Conservation (phyloP, 2,329 filamentous ascomycete species). For the Elsinoe arachidis region DNA sequence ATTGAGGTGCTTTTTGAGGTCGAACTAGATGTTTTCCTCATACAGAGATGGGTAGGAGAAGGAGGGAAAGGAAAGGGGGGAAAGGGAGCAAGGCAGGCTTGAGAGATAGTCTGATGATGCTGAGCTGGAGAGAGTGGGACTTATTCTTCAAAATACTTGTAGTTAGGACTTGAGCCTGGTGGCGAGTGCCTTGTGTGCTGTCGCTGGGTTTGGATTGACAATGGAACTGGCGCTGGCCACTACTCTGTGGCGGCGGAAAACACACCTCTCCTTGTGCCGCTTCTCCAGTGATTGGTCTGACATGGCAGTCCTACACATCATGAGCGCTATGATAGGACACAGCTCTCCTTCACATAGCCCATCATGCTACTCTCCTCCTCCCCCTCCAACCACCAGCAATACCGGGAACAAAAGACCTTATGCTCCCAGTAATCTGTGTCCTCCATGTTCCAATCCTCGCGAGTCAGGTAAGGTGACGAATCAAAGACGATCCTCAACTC, state of each 20-base stretch:
- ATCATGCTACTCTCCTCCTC: not conserved
- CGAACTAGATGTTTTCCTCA: not conserved
- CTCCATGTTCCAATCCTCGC: not conserved
- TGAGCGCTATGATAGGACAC: not conserved
- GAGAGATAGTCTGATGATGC: not conserved
- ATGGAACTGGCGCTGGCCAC: not conserved
- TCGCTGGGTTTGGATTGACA: not conserved
- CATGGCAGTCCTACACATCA: too few species aligned
- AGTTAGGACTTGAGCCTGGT: not conserved
- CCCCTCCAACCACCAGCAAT: not conserved
- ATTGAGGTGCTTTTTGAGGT: conserved; percentile 7
- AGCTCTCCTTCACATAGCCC: not conserved
- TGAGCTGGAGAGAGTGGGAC: not conserved
- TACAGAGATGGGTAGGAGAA: not conserved
- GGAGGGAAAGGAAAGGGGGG: not conserved
- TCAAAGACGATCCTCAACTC: not conserved
- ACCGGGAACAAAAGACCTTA: not conserved
- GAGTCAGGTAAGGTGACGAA: not conserved
- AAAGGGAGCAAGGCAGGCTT: not conserved
- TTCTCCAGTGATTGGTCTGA: too few species aligned
- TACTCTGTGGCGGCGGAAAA: not conserved
- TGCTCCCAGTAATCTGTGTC: not conserved
- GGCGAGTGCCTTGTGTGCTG: not conserved
- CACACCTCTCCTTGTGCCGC: not conserved
- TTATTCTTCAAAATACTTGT: not conserved